Percentiles rank a stretch among this genome's conserved stretches.
Conservation (phyloP, 371 early-diverging fungal species). For the Mucor velutinosus region DNA sequence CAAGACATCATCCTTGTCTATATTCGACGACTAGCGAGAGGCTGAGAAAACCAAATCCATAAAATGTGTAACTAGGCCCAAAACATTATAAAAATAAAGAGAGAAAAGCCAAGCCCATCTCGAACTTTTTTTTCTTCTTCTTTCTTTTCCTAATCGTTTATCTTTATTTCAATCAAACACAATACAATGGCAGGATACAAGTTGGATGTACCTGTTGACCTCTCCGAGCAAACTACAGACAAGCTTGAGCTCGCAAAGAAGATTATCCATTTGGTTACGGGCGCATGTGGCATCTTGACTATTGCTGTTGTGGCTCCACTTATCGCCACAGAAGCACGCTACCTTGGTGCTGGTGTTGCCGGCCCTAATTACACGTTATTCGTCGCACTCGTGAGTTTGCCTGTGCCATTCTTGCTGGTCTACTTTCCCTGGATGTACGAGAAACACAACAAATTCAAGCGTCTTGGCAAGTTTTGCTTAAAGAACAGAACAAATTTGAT, state of each 20-base stretch:
- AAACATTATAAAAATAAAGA: background rate
- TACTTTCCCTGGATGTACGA: slow-evolving; percentile 41
- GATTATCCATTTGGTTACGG: slow-evolving; percentile 18
- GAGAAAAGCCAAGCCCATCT: slow-evolving; percentile 2
- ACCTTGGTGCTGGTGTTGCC: slow-evolving; percentile 26
- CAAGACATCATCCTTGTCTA: background rate
- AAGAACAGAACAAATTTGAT: slow-evolving; percentile 34
- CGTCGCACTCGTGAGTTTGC: slow-evolving; percentile 24
- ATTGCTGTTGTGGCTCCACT: slow-evolving; percentile 31
- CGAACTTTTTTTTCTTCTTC: background rate
- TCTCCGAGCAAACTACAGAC: slow-evolving; percentile 22
- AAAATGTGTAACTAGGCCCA: background rate
- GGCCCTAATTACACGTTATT: slow-evolving; percentile 33
- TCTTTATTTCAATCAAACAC: background rate
- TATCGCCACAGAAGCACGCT: slow-evolving; percentile 28
- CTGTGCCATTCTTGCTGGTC: slow-evolving; percentile 24
- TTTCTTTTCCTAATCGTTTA: slow-evolving; percentile 8
- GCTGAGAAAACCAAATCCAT: slow-evolving; percentile 5
- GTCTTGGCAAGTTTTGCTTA: slow-evolving; percentile 35
- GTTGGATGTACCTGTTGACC: slow-evolving; percentile 26
- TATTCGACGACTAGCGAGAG: background rate
- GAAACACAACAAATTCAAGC: slow-evolving; percentile 31
- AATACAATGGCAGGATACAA: slow-evolving; percentile 19
- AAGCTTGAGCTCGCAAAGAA: slow-evolving; percentile 23
- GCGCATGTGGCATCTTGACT: slow-evolving; percentile 16